Base-by-base conservation (phyloP, 2,329 filamentous ascomycete genomes). In the Paecilomyces niveus region DNA sequence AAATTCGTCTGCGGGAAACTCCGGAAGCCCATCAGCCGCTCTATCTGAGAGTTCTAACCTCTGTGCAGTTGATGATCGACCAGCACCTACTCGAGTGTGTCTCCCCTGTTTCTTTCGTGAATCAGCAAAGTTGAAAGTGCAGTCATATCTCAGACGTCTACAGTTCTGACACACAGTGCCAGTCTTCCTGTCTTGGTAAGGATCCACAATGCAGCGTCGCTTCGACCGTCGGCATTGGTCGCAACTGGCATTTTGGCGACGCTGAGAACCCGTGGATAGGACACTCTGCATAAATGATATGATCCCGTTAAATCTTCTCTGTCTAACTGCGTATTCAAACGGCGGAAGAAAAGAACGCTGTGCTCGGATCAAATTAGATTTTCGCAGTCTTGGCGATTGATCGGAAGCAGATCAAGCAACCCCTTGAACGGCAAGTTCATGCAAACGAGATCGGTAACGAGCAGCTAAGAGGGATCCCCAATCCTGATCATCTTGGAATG, bases 161-260 rank as follows among this genome's bases (percentile, higher is more conserved):
- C 66, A 68, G 45, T 65, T 62, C 6, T 54, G 22, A 52, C 66
- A 67, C 1, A 60, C 22, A 1, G 33, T 15, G 18, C 18, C 53
- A 9, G 54, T 1, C 15, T 55, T 54, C 3, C 24, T 55, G 5
- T 61, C 54, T 13, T 31, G 29, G 39, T 21, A 26, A 3, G 56
- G 10, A 50, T 53, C 29, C n/a, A 68, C 57, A 31, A 64, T 56
- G 57, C 66, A 68, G 11, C 66, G 66, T 54, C 66, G 63, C 35
- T 68, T 68, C 1, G 65, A 66, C 29, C 64, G 66, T 18, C 66
- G 60, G 32, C 66, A 68, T 33, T 57, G 62, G 39, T 68, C 66
- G 51, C 66, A 68, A 57, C 66, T 68, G 6, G 64, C 61, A 52
- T 67, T 64, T 32, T 67, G 66, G 33, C 66, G 66, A 39, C 66